phyloP scores from a whole-genome alignment of 2,329 filamentous ascomycete species.

The Torrubiellomyces zombiae region DNA sequence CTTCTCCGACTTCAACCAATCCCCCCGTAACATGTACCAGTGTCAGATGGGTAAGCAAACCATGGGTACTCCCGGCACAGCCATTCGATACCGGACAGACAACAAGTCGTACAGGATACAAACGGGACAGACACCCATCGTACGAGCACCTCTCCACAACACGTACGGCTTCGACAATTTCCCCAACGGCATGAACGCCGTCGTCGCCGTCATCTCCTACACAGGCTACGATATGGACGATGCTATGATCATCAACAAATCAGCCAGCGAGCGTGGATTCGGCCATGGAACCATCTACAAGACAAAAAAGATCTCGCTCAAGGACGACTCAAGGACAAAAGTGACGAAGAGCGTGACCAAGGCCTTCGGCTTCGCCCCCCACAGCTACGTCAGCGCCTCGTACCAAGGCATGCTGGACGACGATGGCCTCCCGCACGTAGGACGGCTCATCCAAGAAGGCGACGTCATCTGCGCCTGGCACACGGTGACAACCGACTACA shows the following conservation, averaged over 20 bases:
- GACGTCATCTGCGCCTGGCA: conserved; percentile 83
- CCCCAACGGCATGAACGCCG: conserved; percentile 86
- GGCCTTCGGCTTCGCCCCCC: conserved; percentile 81
- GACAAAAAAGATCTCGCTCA: conserved; percentile 78
- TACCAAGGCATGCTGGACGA: conserved; percentile 62
- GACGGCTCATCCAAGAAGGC: conserved; percentile 60
- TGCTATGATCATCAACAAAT: conserved; percentile 99
- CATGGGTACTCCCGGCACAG: conserved; percentile 89
- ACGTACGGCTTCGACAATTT: conserved; percentile 96
- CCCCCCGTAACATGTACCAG: conserved; percentile 97
- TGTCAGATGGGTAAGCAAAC: conserved; percentile 99
- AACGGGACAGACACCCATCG: conserved; percentile 88
- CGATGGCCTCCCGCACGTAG: conserved; percentile 73
- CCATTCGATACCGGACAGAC: conserved; percentile 74
- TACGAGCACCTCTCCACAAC: conserved; percentile 83
- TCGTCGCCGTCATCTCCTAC: conserved; percentile 96
- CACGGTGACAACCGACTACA: conserved; percentile 65
- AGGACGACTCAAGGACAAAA: conserved; percentile 56
- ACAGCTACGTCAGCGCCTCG: conserved; percentile 51
- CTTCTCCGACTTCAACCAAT: conserved; percentile 98
- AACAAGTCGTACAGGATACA: conserved; percentile 94
- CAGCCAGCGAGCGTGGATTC: conserved; percentile 86
- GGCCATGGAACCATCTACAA: conserved; percentile 96
- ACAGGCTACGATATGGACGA: conserved; percentile 99
- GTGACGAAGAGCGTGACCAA: conserved; percentile 56